A percentile compares a stretch with the other conserved stretches of the same genome.
These are phyloP conservation scores for Suhomyces maxii DNA, from an alignment of 1,139 yeast genomes.

Conservation along the genomic window DNA sequence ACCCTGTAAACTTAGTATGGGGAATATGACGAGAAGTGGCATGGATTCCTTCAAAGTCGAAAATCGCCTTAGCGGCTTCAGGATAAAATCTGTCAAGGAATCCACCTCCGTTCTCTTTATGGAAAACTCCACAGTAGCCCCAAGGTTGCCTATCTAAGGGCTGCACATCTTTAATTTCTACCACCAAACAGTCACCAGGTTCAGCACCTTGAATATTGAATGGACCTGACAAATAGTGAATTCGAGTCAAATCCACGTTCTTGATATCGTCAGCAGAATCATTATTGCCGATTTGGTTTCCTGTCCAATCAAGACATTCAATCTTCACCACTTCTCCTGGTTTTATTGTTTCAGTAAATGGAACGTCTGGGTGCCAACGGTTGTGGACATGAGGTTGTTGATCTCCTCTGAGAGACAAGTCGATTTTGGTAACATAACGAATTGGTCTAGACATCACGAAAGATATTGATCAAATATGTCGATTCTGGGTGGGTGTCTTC, in stretches of 20 bases:
- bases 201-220: conserved; percentile 44
- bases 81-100: conserved; percentile 49
- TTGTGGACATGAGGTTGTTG: conserved; percentile 49
- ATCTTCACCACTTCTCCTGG: conserved; percentile 46
- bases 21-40: conserved; percentile 51
- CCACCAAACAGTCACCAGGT: conserved; percentile 49
- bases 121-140: conserved; percentile 53
- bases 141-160: conserved; percentile 53
- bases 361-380: conserved; percentile 55
- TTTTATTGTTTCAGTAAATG: conserved; percentile 35
- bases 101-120: conserved; percentile 51
- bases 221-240: conserved; percentile 52
- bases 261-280: conserved; percentile 49
- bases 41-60: conserved; percentile 52
- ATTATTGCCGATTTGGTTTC: conserved; percentile 47
- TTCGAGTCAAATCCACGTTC: conserved; percentile 42
- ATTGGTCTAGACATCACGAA: conserved; percentile 1
- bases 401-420: conserved; percentile 42
- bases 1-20: conserved; percentile 42
- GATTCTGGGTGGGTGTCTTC: too few relatives aligned
- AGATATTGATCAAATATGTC: neutral
- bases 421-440: conserved; percentile 28
- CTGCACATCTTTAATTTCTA: conserved; percentile 51
- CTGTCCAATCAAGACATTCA: conserved; percentile 56
- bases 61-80: conserved; percentile 50